Evolutionary conservation across 257 asterid genomes (phyloP), one percentile per base, ranked within the genome.

Genomic region (Catharanthus roseus): DNA sequence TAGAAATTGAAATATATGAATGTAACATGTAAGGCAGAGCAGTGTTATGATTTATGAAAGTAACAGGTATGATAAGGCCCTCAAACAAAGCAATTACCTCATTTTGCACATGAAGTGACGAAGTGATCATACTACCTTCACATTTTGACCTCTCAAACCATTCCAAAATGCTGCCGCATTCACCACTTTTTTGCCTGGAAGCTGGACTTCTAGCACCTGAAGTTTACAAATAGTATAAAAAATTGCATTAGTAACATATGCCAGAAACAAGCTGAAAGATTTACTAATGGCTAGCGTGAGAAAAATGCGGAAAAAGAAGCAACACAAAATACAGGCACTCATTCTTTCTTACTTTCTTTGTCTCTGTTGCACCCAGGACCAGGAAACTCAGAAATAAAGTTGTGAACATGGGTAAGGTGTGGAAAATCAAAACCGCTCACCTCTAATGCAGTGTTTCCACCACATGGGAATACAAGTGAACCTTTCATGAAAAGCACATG

Each of bases 141-240:
- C 74, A 41, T 79, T 87, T 80, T 80, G 89, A 78, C 99, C 99
- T 85, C 99, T 82, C 85, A 95, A 84, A 58, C 97, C 99, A 70
- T 95, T 91, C 97, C 97, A 89, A 82, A 95, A 95, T 24, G 95
- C 86, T 39, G 93, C 83, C 15, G 95, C 96, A 73, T 72, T 80
- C 21, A 89, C 92, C 58, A 81, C 89, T 36, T 86, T 95, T 77
- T 89, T 91, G 69, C 97, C 95, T 0, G 99, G 95, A 74, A 89
- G 90, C 78, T 95, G 99, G 67, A 95, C 83, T 81, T 95, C 99
- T 81, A 89, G 69, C 65, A 91, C 97, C 99, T 95, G 90, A 72
- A 77, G 42, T 34, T 53, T 60, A 28, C 67, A 31, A 45, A 55
- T 67, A 16, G 31, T 47, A 33, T 23, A 18, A 51, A 65, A 45